Percentiles rank a stretch among this genome's conserved stretches.
These are phyloP conservation scores for Garcia nutans DNA, from an alignment of 345 rosid genomes.

Conservation along the genomic window DNA sequence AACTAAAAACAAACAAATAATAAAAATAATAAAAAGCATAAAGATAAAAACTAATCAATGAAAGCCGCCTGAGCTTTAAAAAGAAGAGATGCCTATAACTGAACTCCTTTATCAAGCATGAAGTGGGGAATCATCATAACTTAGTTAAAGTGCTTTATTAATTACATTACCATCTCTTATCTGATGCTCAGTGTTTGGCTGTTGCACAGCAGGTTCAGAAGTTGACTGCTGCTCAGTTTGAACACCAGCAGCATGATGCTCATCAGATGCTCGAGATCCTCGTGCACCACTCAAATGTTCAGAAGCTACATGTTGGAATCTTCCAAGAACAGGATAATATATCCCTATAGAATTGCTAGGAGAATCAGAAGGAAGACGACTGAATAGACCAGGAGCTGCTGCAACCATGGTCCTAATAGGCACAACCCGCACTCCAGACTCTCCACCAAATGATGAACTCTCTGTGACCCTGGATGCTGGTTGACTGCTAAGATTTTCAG, in stretches of 20 bases:
- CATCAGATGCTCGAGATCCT: constrained; percentile 40
- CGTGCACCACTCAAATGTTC: constrained; percentile 37
- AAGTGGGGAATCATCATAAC: constrained; percentile 7
- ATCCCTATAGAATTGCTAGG: constrained; percentile 43
- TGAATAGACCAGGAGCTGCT: constrained; percentile 51
- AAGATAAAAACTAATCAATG: not conserved
- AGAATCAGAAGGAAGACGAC: constrained; percentile 55
- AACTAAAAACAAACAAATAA: not conserved
- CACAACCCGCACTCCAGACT: constrained; percentile 58
- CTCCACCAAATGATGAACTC: constrained; percentile 44
- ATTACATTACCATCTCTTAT: constrained; percentile 46
- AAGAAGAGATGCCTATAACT: not conserved
- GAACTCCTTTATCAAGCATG: not conserved
- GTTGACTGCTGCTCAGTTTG: constrained; percentile 41
- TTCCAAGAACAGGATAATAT: constrained; percentile 52
- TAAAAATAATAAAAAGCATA: not conserved
- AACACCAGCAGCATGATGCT: constrained; percentile 30
- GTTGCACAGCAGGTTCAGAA: constrained; percentile 36
- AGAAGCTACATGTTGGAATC: constrained; percentile 47
- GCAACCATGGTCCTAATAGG: constrained; percentile 68
- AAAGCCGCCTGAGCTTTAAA: not conserved
- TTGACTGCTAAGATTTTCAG: constrained; percentile 36
- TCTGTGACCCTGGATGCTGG: constrained; percentile 43
- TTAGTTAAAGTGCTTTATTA: constrained; percentile 1
- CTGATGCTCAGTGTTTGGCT: constrained; percentile 32